These are phyloP conservation scores for Irpex sp. DNA, from an alignment of 1,284 basidiomycete genomes.

Conservation along the genomic window DNA sequence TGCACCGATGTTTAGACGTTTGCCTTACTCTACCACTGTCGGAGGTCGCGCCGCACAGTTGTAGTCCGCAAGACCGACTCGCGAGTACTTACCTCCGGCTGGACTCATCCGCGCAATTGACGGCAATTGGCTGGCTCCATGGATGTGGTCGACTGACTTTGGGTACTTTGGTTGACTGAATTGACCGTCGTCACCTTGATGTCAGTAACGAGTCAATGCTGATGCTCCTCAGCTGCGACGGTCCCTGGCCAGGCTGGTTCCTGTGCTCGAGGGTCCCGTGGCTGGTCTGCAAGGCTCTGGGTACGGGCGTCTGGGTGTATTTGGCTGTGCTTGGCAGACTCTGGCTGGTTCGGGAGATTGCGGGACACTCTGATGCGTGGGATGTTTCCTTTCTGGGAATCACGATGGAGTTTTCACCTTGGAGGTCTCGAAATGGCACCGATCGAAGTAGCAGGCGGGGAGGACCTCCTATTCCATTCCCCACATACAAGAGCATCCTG, in stretches of 20 bases:
- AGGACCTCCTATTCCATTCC: conserved; percentile 14
- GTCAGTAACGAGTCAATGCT: not conserved
- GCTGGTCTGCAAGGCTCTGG: conserved; percentile 1
- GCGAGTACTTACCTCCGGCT: not conserved
- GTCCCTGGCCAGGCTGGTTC: not conserved
- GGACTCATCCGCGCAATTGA: not conserved
- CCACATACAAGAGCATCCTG: conserved; percentile 20
- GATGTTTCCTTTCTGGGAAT: conserved; percentile 20
- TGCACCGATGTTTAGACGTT: not conserved
- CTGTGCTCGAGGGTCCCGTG: conserved; percentile 1
- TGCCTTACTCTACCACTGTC: not conserved
- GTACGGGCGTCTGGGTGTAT: not conserved
- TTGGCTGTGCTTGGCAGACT: conserved; percentile 1
- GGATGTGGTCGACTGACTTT: not conserved
- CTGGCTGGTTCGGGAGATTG: conserved; percentile 19
- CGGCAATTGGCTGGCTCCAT: not conserved
- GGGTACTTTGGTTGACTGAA: not conserved
- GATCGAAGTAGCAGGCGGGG: conserved; percentile 17
- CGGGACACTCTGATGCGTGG: conserved; percentile 13
- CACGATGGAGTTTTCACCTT: conserved; percentile 20
- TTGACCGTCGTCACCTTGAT: not conserved
- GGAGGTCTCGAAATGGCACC: conserved; percentile 14
- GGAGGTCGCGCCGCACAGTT: not conserved
- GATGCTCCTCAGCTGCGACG: not conserved
- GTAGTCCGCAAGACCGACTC: not conserved